Evolutionary conservation across 148 eudicot genomes (phyloP).

Genomic region (Rhododendron ovatum): DNA sequence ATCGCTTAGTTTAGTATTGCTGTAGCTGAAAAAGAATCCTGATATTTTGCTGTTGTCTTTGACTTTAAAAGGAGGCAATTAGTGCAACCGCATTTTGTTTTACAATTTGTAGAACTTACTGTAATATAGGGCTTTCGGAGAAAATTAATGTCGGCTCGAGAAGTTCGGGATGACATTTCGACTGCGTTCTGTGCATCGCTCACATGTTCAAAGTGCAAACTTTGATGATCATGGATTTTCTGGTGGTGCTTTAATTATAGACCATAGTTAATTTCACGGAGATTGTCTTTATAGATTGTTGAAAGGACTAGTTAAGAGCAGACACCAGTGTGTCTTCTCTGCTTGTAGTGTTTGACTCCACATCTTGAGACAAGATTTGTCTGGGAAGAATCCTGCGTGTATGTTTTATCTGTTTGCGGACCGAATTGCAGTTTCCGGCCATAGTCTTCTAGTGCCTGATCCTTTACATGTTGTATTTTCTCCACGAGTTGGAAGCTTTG

Average conservation of each 20-base stretch:
- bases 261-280: neutral
- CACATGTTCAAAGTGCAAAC: neutral
- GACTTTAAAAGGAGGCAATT: neutral
- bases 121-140: neutral
- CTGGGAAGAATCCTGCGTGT: neutral
- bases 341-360: neutral
- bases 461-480: neutral
- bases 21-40: neutral
- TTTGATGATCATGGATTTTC: neutral
- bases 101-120: neutral
- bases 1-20: neutral
- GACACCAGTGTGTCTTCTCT: neutral
- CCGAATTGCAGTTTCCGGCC: neutral
- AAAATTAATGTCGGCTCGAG: neutral
- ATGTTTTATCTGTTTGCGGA: neutral
- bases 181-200: neutral
- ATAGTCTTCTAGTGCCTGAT: neutral
- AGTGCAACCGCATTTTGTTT: neutral
- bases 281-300: neutral
- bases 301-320: constrained; percentile 2
- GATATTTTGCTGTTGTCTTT: neutral
- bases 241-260: neutral
- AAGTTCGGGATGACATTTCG: neutral
- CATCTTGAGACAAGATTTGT: neutral
- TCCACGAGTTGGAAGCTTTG: neutral